Percentiles rank a stretch among this genome's conserved stretches.
phyloP scores from a whole-genome alignment of 257 asterid genomes.

The Gentiana dahurica region DNA sequence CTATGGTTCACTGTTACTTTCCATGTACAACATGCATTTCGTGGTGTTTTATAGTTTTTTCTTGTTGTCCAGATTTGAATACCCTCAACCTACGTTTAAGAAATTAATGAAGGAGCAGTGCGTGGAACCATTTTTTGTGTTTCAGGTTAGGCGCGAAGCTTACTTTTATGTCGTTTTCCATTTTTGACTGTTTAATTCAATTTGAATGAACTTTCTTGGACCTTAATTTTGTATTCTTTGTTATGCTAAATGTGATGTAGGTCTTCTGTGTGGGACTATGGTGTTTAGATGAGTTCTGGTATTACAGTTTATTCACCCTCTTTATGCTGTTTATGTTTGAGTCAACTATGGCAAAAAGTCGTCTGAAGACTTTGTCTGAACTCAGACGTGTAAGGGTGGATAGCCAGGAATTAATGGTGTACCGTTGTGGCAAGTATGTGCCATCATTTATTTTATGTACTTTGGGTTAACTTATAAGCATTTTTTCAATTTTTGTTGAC shows the following conservation, averaged over 20 bases:
- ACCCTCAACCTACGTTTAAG: constrained; percentile 97
- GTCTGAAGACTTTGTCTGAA: constrained; percentile 82
- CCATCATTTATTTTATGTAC: constrained; percentile 9
- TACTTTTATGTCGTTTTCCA: constrained; percentile 4
- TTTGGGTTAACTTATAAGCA: background rate
- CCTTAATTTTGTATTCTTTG: constrained; percentile 2
- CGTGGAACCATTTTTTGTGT: constrained; percentile 95
- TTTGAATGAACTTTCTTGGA: constrained; percentile 1
- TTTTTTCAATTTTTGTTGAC: constrained; percentile 10
- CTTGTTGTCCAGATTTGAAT: constrained; percentile 66
- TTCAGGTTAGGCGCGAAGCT: constrained; percentile 55
- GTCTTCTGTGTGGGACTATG: constrained; percentile 97
- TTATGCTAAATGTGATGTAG: constrained; percentile 21
- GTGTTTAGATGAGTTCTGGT: constrained; percentile 98
- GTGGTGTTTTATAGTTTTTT: constrained; percentile 7
- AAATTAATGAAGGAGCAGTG: constrained; percentile 89
- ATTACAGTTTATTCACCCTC: constrained; percentile 87
- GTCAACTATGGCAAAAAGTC: constrained; percentile 98
- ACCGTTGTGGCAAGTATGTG: constrained; percentile 97
- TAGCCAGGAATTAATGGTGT: constrained; percentile 74
- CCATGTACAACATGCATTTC: background rate
- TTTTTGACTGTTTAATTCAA: background rate
- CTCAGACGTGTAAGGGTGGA: constrained; percentile 97
- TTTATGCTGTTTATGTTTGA: constrained; percentile 99
- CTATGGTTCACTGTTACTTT: background rate